These are phyloP conservation scores for Neopestalotiopsis sp. DNA, from an alignment of 2,329 filamentous ascomycete genomes.

Conservation along the genomic window DNA sequence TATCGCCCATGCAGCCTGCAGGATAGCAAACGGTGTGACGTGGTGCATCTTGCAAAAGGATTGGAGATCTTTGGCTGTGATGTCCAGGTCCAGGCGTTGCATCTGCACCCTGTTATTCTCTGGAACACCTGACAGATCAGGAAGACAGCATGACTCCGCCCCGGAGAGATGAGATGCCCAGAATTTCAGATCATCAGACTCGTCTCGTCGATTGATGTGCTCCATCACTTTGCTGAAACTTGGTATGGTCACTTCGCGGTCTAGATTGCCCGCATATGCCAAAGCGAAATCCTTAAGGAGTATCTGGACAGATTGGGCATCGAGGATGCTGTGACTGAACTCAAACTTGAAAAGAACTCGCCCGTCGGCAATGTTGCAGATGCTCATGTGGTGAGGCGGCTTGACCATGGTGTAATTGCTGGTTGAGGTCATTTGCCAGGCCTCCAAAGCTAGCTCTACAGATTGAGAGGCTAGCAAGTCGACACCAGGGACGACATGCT, in stretches of 20 bases:
- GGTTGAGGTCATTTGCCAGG: constrained; percentile 6
- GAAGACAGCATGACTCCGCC: constrained; percentile 17
- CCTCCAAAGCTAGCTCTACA: constrained; percentile 1
- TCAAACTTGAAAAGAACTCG: constrained; percentile 15
- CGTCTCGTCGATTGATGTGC: constrained; percentile 1
- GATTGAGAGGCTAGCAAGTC: constrained; percentile 7
- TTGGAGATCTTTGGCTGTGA: constrained; percentile 8
- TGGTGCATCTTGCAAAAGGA: constrained; percentile 15
- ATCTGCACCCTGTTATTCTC: neutral
- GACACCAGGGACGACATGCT: neutral
- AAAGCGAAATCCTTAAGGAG: constrained; percentile 15
- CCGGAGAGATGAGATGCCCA: constrained; percentile 15
- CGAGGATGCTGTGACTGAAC: constrained; percentile 18
- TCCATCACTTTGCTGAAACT: constrained; percentile 17
- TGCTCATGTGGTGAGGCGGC: constrained; percentile 15
- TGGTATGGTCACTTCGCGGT: neutral
- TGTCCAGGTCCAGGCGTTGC: neutral
- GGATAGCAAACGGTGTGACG: constrained; percentile 14
- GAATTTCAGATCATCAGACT: neutral
- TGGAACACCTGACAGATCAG: constrained; percentile 9
- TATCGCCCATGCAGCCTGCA: constrained; percentile 15
- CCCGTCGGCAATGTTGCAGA: constrained; percentile 14
- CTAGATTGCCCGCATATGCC: constrained; percentile 2
- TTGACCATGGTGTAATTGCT: constrained; percentile 7
- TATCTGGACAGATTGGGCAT: constrained; percentile 15